Base-by-base conservation (phyloP, 164 flowering plant species). In the Dillenia suffruticosa region DNA sequence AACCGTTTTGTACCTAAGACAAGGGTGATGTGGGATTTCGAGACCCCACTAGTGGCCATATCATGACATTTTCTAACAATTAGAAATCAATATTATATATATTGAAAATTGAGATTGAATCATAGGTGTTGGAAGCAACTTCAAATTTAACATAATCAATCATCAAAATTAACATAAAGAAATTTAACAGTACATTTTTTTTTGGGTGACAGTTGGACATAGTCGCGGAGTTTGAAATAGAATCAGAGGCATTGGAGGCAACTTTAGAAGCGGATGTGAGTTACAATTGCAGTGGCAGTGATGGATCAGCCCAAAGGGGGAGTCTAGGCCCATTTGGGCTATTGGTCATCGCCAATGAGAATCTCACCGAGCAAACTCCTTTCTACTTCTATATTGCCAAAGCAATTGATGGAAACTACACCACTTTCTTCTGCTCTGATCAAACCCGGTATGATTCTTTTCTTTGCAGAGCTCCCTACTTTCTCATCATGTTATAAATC, bases 311-410 rank as follows among this genome's bases (percentile, higher is more conserved):
- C 1, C 59, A 59, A 10, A 73, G 89, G 26, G 81, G 79, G 22
- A 53, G 44, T 1, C 58, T 79, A 5, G 92, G 92, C 5, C 92
- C 92, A 16, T 86, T 86, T 56, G 92, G 92, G 2, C 51, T 86
- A 8, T 1, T 79, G 54, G 84, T 80, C 63, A 46, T 80, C 13
- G 85, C 92, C 7, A 77, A 79, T 43, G 71, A 77, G 0, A 26
- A 68, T 0, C 84, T 82, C 10, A 59, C 85, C 2, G 92, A 86
- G 77, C 69, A 63, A 2, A 86, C 92, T 0, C 87, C 92, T 2
- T 62, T 84, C 2, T 86, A 75, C 45, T 86, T 86, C 69, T 75
- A 77, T 40, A 58, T 74, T 17, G 51, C 76, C 44, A 80, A 77
- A 47, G 57, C 67, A 1, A 24, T 62, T 8, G 66, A 77, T 19